Evolutionary conservation across 768 basidiomycete species (phyloP).

Genomic region (Lactarius tabidus): DNA sequence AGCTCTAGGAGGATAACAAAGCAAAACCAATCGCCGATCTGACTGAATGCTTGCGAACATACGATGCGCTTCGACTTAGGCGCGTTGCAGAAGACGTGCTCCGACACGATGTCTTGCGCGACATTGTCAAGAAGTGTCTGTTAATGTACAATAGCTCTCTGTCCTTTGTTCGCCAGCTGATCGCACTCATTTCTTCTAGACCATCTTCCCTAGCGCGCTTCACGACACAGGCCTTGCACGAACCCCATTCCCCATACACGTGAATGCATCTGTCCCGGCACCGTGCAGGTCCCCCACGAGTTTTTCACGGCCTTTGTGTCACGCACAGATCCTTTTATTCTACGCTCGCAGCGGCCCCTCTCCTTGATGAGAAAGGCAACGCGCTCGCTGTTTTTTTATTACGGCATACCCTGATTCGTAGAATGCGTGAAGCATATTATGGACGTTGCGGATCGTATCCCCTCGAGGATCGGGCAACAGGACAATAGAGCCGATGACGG

Average conservation of each 20-base stretch:
- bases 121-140: slow-evolving; percentile 72
- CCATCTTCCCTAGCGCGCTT: slow-evolving; percentile 68
- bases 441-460: slow-evolving; percentile 68
- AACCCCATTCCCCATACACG: slow-evolving; percentile 53
- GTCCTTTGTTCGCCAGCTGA: slow-evolving; percentile 1
- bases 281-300: slow-evolving; percentile 54
- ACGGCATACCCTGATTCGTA: slow-evolving; percentile 74
- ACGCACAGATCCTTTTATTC: slow-evolving; percentile 40
- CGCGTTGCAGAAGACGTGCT: slow-evolving; percentile 86
- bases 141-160: neutral
- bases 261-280: slow-evolving; percentile 30
- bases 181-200: slow-evolving; percentile 40
- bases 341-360: slow-evolving; percentile 37
- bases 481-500: slow-evolving; percentile 15
- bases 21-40: slow-evolving; percentile 61
- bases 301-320: slow-evolving; percentile 46
- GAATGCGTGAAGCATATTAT: slow-evolving; percentile 70
- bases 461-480: slow-evolving; percentile 42
- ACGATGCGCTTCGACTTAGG: slow-evolving; percentile 78
- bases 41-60: slow-evolving; percentile 74
- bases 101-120: slow-evolving; percentile 61
- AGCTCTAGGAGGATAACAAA: slow-evolving; percentile 59
- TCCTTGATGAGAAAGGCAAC: slow-evolving; percentile 64
- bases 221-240: slow-evolving; percentile 70
- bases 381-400: slow-evolving; percentile 75